phyloP scores from a whole-genome alignment of 176 grass and related monocot genomes.

The Carex pumila region DNA sequence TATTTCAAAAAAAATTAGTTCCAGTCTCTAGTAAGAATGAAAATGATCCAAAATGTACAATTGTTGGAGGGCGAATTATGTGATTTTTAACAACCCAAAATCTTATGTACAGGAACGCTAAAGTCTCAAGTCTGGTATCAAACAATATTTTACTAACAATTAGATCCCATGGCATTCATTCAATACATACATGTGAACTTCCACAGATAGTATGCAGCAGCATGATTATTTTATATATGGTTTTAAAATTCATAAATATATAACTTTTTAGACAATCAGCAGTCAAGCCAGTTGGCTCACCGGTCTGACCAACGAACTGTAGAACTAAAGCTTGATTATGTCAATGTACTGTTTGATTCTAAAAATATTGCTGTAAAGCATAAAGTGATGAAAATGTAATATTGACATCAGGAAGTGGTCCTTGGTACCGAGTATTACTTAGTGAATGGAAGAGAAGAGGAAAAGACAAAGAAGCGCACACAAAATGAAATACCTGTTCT shows the following conservation, averaged over 20 bases:
- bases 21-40: background rate
- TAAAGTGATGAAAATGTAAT: background rate
- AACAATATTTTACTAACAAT: background rate
- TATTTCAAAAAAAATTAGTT: background rate
- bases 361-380: background rate
- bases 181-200: background rate
- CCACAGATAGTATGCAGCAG: background rate
- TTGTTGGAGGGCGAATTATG: background rate
- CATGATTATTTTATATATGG: background rate
- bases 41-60: background rate
- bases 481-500: slow-evolving; percentile 64
- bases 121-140: background rate
- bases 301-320: background rate
- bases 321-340: background rate
- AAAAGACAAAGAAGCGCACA: background rate
- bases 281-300: background rate
- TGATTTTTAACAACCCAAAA: background rate
- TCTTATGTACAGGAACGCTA: background rate
- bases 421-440: background rate
- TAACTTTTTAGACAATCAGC: background rate
- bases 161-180: background rate
- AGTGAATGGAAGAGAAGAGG: background rate
- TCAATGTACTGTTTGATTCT: background rate
- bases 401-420: background rate
- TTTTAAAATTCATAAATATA: background rate